Evolutionary conservation across 2,329 filamentous ascomycete genomes (phyloP), one percentile per base, ranked within the genome.

Genomic region (Pseudogymnoascus sp.): DNA sequence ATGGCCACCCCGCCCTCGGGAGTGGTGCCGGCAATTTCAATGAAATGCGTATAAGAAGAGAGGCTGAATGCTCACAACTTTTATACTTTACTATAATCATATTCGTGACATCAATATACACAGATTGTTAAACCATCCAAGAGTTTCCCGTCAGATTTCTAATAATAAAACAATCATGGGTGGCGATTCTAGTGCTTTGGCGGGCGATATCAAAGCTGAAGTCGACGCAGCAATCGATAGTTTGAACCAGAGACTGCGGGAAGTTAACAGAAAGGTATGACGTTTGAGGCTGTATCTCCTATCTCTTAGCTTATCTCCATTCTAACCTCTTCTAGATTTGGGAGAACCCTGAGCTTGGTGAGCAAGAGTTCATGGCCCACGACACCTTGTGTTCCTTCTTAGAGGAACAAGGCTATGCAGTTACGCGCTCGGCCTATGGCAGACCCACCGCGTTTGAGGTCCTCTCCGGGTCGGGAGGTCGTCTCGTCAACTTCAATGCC

Each of bases 371-470:
- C 63, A 78, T 79, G 43, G 79, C 81, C 0, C 82, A 84, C 66
- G 75, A 79, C 12, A 73, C 77, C 3, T 71, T 85, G 60, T 82
- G 79, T 0, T 73, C 74, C 5, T 84, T 80, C 64, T 73, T 83
- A 69, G 71, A 71, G 12, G 72, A 69, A 12, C 60, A 73, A 12
- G 78, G 76, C 37, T 84, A 82, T 81, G 73, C 76, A 31, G 81
- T 85, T 25, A 82, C 76, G 1, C 75, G 75, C 1, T 80, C 80
- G 1, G 81, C 79, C 0, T 83, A 82, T 66, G 78, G 76, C 7
- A 75, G 84, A 65, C 73, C 75, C 36, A 84, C 82, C 1, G 82
- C 82, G 11, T 84, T 82, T 75, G 77, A 78, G 1, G 82, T 75
- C 63, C 77, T 81, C 63, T 79, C 74, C 61, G 76, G 78, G 9